Evolutionary conservation across 495 filamentous ascomycete genomes (phyloP).

Genomic region (Mycothermus thermophilus): DNA sequence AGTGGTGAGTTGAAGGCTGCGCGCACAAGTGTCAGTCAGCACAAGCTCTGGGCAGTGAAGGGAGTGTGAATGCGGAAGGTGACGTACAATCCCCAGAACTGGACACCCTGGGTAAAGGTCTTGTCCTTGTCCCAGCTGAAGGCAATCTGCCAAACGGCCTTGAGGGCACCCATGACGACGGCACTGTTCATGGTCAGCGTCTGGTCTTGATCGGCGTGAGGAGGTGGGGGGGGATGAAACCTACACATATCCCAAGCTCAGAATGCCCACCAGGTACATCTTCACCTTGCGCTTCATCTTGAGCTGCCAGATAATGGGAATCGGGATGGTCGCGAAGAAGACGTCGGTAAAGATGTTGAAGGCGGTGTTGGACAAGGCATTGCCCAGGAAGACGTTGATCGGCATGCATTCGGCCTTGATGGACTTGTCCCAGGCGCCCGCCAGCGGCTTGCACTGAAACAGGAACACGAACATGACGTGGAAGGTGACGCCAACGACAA

Average conservation of each 20-base stretch:
- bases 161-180: slow-evolving; percentile 7
- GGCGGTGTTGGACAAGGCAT: slow-evolving; percentile 19
- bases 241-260: slow-evolving; percentile 12
- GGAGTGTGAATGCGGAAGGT: not conserved
- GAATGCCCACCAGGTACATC: slow-evolving; percentile 8
- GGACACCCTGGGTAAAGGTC: slow-evolving; percentile 6
- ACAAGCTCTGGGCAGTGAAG: not conserved
- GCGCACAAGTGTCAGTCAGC: not conserved
- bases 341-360: slow-evolving; percentile 11
- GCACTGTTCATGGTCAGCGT: no score
- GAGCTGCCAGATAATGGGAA: slow-evolving; percentile 10
- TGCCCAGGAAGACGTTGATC: slow-evolving; percentile 16
- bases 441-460: slow-evolving; percentile 20
- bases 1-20: slow-evolving; percentile 11
- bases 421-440: slow-evolving; percentile 15
- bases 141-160: slow-evolving; percentile 9
- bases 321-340: slow-evolving; percentile 9
- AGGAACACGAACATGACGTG: slow-evolving; percentile 16
- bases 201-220: no score
- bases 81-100: slow-evolving; percentile 9
- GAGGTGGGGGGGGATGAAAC: not conserved
- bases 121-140: slow-evolving; percentile 5
- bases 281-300: slow-evolving; percentile 6
- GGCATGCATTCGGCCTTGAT: slow-evolving; percentile 16
- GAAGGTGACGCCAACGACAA: slow-evolving; percentile 16